Evolutionary conservation across 2,329 filamentous ascomycete species (phyloP), one percentile per base, ranked within the genome.

Genomic region (Lecanicillium sp.): DNA sequence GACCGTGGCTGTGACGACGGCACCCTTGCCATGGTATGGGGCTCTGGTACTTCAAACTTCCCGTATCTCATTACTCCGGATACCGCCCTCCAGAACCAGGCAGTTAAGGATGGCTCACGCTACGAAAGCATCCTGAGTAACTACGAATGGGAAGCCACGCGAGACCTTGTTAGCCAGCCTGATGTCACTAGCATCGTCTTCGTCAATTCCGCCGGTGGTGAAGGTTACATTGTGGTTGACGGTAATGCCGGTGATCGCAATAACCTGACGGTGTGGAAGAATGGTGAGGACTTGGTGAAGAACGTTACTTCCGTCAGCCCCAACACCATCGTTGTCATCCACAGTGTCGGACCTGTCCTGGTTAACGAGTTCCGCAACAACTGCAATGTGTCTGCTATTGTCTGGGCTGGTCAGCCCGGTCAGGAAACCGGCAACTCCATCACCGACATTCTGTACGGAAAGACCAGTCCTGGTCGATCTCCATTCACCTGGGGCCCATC

Each of bases 321-420:
- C 65, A 95, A 96, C 71, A 95, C 88, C 11, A 83, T 97, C 43
- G 86, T 97, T 13, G 78, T 96, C 41, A 82, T 97, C 43, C 90
- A 97, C 66, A 87, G 84, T 2, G 77, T 81, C 4, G 88, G 88
- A 0, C 79, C 89, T 1, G 84, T 94, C 4, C 65, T 94, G 1
- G 62, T 96, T 17, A 77, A 79, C 11, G 76, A 86, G 9, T 90
- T 80, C 72, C 80, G 84, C 51, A 64, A 84, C 37, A 80, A 79
- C 59, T 74, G 78, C 27, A 94, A 94, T 59, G 71, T 94, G 35
- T 88, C 85, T 1, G 87, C 86, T 29, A 87, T 94, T 38, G 57
- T 94, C 2, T 92, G 83, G 74, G 86, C 86, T 25, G 84, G 85
- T 51, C 63, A 88, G 14, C 87, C 87, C 0, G 88, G 88, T 10